Base-by-base conservation (phyloP, 2,329 filamentous ascomycete genomes). In the Hymenotorrendiella dingleyae region DNA sequence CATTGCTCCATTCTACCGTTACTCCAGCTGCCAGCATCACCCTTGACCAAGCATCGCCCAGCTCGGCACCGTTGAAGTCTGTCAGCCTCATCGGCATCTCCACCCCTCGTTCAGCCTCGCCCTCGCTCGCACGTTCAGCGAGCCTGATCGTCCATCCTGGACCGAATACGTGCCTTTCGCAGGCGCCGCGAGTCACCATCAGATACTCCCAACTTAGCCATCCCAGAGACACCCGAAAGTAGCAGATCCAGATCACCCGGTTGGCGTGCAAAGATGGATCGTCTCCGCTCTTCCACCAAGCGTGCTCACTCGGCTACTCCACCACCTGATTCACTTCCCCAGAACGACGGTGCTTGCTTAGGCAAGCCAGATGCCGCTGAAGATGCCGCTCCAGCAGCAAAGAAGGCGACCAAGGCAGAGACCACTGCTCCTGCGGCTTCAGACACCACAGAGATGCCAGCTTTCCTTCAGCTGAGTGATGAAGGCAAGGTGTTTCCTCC, bases 401-500 rank as follows among this genome's bases (percentile, higher is more conserved):
- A 40, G 32, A 27, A 24, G 19, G 20, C 17, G 8, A 20, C 24
- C 6, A 37, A 12, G 3, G 34, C n/a, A 22, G 40, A 29, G 23
- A 19, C 28, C 23, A 38, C 28, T 33, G 32, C 39, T 27, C 19
- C 24, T 19, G 43, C 19, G 9, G 30, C 27, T 17, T 45, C 44
- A 36, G 42, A 45, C 24, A 20, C 47, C 28, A n/a, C 24, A 16
- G 41, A 37, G 8, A 26, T 37, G 21, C 41, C 33, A 17, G 63
- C 67, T 11, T 82, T 82, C 59, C 62, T 82, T 43, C 64, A 63
- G 26, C 60, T 73, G 42, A 67, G 63, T 20, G 66, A 65, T 47
- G 53, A 64, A 60, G 73, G 76, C 72, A 66, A 48, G 71, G n/a
- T 62, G 22, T 29, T 12, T 14, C 32, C 1, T 16, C 9, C 17